Percentiles rank a stretch among this genome's conserved stretches.
These are phyloP conservation scores for Rhinocladiella mackenziei DNA, from an alignment of 2,329 filamentous ascomycete species.

Conservation along the genomic window DNA sequence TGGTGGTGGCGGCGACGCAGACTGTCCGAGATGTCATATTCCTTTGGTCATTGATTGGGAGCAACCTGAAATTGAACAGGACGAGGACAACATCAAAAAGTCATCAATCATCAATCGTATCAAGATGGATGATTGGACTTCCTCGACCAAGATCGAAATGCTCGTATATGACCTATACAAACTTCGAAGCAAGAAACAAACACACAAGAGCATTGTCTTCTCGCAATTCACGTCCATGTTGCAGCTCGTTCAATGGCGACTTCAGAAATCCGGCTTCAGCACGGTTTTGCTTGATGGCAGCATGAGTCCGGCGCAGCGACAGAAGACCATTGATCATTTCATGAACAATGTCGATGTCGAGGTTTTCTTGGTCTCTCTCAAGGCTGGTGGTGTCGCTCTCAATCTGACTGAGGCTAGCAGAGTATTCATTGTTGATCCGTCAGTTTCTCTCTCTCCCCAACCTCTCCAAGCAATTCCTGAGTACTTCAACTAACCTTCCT, in stretches of 20 bases:
- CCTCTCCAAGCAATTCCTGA: too few species aligned
- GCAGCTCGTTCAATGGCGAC: slow-evolving; percentile 92
- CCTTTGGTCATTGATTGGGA: slow-evolving; percentile 85
- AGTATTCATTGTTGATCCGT: slow-evolving; percentile 95
- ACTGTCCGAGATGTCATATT: slow-evolving; percentile 89
- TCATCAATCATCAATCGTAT: slow-evolving; percentile 97
- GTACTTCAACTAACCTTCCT: too few species aligned
- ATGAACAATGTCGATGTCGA: slow-evolving; percentile 94
- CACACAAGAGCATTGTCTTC: slow-evolving; percentile 95
- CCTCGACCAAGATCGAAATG: slow-evolving; percentile 95
- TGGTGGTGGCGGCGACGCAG: slow-evolving; percentile 48
- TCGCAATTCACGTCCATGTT: slow-evolving; percentile 97
- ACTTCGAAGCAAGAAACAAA: slow-evolving; percentile 85
- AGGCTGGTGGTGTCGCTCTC: slow-evolving; percentile 90
- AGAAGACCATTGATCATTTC: slow-evolving; percentile 91
- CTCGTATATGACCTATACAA: slow-evolving; percentile 91
- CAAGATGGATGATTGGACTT: slow-evolving; percentile 98
- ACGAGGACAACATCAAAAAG: slow-evolving; percentile 82
- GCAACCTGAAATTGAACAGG: slow-evolving; percentile 91
- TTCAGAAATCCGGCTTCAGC: slow-evolving; percentile 92
- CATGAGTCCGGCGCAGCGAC: slow-evolving; percentile 91
- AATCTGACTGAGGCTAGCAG: slow-evolving; percentile 92
- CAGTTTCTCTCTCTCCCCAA: slow-evolving; percentile 44
- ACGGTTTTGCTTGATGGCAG: slow-evolving; percentile 97
- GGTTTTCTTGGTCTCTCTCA: slow-evolving; percentile 92